Conservation (phyloP, 306 rosid genomes). For the Casuarina cunninghamiana region DNA sequence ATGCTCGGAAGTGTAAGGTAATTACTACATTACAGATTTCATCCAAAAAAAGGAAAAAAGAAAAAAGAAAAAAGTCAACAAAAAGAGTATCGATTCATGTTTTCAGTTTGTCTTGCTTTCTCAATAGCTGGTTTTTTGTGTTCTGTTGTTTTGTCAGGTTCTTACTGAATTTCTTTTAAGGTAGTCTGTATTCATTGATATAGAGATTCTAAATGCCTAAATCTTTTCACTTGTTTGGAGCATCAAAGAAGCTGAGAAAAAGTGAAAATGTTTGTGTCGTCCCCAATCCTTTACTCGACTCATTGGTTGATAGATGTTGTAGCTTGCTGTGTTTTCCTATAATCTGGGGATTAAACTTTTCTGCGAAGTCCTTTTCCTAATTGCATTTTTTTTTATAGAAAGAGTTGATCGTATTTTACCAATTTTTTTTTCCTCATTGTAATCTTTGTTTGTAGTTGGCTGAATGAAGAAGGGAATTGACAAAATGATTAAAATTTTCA, state of each 20-base stretch:
- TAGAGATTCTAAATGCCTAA: neutral
- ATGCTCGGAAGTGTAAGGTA: slow-evolving; percentile 79
- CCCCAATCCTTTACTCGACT: neutral
- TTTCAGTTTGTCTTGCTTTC: neutral
- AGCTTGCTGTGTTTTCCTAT: neutral
- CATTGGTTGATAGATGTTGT: neutral
- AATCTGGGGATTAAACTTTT: neutral
- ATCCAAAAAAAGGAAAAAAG: neutral
- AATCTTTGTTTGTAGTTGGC: slow-evolving; percentile 4
- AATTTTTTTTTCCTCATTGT: neutral
- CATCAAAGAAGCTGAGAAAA: neutral
- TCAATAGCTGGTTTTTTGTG: slow-evolving; percentile 3
- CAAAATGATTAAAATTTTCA: slow-evolving; percentile 40
- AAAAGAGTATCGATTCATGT: slow-evolving; percentile 2
- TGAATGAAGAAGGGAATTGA: slow-evolving; percentile 10
- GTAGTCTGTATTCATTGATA: neutral
- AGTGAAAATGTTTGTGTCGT: neutral
- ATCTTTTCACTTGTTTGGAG: neutral
- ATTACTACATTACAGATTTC: slow-evolving; percentile 25
- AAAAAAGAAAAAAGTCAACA: neutral
- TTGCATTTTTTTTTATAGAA: neutral
- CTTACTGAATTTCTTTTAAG: neutral
- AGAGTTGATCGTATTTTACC: neutral
- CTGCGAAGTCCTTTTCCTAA: neutral
- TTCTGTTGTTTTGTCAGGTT: neutral